A percentile compares a stretch with the other conserved stretches of the same genome.
phyloP scores from a whole-genome alignment of 768 basidiomycete genomes.

The Pleurotus cornucopiae region DNA sequence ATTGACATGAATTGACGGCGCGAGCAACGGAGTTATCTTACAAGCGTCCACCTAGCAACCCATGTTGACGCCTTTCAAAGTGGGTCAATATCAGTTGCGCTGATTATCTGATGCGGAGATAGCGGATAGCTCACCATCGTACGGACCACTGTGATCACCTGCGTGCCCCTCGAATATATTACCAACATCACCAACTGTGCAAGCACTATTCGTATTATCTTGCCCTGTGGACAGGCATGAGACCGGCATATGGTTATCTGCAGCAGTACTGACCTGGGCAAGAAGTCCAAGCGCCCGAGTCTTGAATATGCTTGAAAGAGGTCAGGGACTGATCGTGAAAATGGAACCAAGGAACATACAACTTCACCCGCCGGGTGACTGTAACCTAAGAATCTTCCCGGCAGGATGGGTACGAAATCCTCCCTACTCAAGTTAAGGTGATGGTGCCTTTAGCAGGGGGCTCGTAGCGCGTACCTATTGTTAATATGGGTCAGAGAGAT shows the following conservation, averaged over 20 bases:
- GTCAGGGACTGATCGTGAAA: neutral
- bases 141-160: constrained; percentile 40
- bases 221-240: constrained; percentile 35
- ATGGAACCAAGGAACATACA: neutral
- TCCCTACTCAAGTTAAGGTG: constrained; percentile 19
- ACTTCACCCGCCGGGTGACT: constrained; percentile 45
- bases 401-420: constrained; percentile 38
- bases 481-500: constrained; percentile 51
- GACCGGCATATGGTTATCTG: neutral
- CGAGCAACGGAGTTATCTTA: too few relatives aligned
- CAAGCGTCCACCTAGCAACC: neutral
- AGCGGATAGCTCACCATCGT: constrained; percentile 21
- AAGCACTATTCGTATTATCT: constrained; percentile 48
- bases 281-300: constrained; percentile 43
- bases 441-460: neutral
- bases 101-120: neutral
- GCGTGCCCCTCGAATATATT: constrained; percentile 38
- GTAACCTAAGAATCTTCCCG: constrained; percentile 38
- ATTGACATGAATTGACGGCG: too few relatives aligned
- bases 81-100: neutral
- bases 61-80: neutral
- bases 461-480: constrained; percentile 34
- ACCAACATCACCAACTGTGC: constrained; percentile 42
- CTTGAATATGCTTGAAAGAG: constrained; percentile 35
- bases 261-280: constrained; percentile 45